These are phyloP conservation scores for Gaultheria prostrata DNA, from an alignment of 148 eudicot species.

Conservation along the genomic window DNA sequence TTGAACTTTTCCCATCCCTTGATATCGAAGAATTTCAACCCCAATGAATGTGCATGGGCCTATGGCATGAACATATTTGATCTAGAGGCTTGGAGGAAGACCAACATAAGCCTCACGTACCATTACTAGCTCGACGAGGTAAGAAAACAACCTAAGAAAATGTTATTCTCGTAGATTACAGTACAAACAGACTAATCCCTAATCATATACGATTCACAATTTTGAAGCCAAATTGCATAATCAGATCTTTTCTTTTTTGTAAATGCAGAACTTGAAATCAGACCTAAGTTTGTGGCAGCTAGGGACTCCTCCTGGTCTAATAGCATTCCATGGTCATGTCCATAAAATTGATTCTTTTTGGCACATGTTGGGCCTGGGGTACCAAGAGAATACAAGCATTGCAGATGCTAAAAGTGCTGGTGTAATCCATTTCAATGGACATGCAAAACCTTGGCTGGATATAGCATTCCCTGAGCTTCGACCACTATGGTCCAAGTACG, in stretches of 20 bases:
- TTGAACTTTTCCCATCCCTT: constrained; percentile 85
- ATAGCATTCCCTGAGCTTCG: constrained; percentile 82
- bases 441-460: constrained; percentile 93
- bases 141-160: constrained; percentile 12
- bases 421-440: constrained; percentile 82
- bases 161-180: not conserved
- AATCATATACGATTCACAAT: not conserved
- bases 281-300: constrained; percentile 95
- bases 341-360: constrained; percentile 69
- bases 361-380: constrained; percentile 94
- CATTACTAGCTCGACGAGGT: constrained; percentile 82
- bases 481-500: constrained; percentile 74
- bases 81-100: constrained; percentile 79
- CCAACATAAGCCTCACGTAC: constrained; percentile 69
- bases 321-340: constrained; percentile 92
- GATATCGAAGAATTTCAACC: constrained; percentile 57
- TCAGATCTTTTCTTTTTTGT: not conserved
- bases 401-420: constrained; percentile 74
- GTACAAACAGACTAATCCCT: not conserved
- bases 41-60: constrained; percentile 95
- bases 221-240: not conserved
- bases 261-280: constrained; percentile 78
- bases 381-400: constrained; percentile 73
- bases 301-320: constrained; percentile 93
- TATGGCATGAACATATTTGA: constrained; percentile 93